Evolutionary conservation across 2,329 filamentous ascomycete genomes (phyloP).

Genomic region (Sporothrix dimorphospora): DNA sequence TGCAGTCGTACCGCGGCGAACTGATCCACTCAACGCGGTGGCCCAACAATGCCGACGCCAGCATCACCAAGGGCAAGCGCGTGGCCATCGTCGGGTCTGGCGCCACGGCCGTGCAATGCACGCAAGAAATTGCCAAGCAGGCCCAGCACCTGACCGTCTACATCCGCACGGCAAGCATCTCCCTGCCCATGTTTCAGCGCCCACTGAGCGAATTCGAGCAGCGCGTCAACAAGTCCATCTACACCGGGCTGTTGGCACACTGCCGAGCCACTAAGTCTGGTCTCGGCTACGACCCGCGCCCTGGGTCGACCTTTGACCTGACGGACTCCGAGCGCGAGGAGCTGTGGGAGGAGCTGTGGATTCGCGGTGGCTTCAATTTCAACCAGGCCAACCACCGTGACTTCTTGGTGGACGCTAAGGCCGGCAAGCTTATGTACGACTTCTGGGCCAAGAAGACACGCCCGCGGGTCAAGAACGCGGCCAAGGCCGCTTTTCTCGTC

Average conservation of each 20-base stretch:
- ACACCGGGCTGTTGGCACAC: conserved; percentile 48
- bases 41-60: conserved; percentile 23
- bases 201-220: conserved; percentile 51
- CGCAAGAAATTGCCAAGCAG: conserved; percentile 41
- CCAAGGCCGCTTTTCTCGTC: conserved; percentile 42
- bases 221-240: conserved; percentile 43
- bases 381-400: conserved; percentile 33
- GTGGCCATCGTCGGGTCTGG: conserved; percentile 35
- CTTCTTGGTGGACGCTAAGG: conserved; percentile 37
- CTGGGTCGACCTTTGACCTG: conserved; percentile 48
- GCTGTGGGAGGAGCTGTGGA: conserved; percentile 50
- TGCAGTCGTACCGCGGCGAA: conserved; percentile 29
- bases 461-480: conserved; percentile 41
- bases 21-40: conserved; percentile 32
- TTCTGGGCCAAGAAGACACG: conserved; percentile 44
- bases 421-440: conserved; percentile 39
- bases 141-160: conserved; percentile 50
- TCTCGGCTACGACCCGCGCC: conserved; percentile 53
- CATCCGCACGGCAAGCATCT: conserved; percentile 61
- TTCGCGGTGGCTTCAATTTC: conserved; percentile 30
- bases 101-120: conserved; percentile 34
- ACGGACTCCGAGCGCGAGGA: conserved; percentile 48
- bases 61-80: conserved; percentile 29
- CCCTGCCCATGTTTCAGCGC: conserved; percentile 60
- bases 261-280: conserved; percentile 53